Conservation (phyloP, 305 asterid genomes). For the Stenogyne calaminthoides region DNA sequence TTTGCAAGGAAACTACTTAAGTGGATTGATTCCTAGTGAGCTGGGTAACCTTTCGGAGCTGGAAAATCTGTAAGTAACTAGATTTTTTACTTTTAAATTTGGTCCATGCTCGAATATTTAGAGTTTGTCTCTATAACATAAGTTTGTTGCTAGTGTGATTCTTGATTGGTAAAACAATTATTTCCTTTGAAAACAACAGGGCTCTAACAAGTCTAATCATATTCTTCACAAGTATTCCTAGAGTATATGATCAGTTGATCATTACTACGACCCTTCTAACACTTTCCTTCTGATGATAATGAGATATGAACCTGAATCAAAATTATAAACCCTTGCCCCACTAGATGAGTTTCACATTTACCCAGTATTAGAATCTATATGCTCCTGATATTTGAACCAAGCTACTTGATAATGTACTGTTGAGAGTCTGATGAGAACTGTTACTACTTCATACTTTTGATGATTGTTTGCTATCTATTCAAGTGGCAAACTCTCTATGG, state of each 20-base stretch:
- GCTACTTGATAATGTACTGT: constrained; percentile 21
- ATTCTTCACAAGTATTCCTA: neutral
- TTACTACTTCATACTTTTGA: neutral
- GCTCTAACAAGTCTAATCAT: neutral
- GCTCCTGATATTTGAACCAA: constrained; percentile 18
- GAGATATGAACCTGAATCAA: constrained; percentile 18
- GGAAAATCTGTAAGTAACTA: constrained; percentile 66
- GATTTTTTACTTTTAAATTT: constrained; percentile 19
- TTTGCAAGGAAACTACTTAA: constrained; percentile 94
- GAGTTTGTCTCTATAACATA: constrained; percentile 22
- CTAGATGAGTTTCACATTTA: constrained; percentile 14
- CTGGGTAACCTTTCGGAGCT: constrained; percentile 83
- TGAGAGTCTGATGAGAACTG: constrained; percentile 21
- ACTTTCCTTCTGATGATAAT: neutral
- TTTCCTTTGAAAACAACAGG: constrained; percentile 2
- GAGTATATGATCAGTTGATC: neutral
- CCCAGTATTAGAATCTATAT: constrained; percentile 15
- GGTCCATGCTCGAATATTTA: constrained; percentile 14
- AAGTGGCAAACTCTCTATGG: neutral
- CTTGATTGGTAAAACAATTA: constrained; percentile 10
- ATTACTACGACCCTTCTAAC: neutral
- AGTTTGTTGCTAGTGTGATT: constrained; percentile 13
- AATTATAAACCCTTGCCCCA: constrained; percentile 5
- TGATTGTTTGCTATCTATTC: constrained; percentile 11
- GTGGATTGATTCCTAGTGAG: constrained; percentile 85